phyloP scores from a whole-genome alignment of 129 eudicot genomes.

The carrot (Daucus carota) region DH1_v3.0 NC_030385.2:46733001-46733500 shows the following conservation, averaged over 20 bases:
- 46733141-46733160: background rate
- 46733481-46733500: too few relatives aligned
- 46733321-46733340: background rate
- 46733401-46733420: background rate
- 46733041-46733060: conserved; percentile 1
- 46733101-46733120: background rate
- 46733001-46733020: conserved; percentile 48
- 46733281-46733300: background rate
- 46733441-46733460: background rate
- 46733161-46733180: background rate
- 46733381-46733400: background rate
- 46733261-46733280: conserved; percentile 28
- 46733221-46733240: conserved; percentile 22
- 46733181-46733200: conserved; percentile 5
- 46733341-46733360: background rate
- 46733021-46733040: conserved; percentile 26
- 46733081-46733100: conserved; percentile 33
- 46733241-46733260: conserved; percentile 35
- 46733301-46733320: background rate
- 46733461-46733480: too few relatives aligned
- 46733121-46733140: background rate
- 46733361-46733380: background rate
- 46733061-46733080: conserved; percentile 12
- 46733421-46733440: background rate
- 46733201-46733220: conserved; percentile 25